Base-by-base conservation (phyloP, 2,329 filamentous ascomycete species). In the Exophiala lecanii-corni region DNA sequence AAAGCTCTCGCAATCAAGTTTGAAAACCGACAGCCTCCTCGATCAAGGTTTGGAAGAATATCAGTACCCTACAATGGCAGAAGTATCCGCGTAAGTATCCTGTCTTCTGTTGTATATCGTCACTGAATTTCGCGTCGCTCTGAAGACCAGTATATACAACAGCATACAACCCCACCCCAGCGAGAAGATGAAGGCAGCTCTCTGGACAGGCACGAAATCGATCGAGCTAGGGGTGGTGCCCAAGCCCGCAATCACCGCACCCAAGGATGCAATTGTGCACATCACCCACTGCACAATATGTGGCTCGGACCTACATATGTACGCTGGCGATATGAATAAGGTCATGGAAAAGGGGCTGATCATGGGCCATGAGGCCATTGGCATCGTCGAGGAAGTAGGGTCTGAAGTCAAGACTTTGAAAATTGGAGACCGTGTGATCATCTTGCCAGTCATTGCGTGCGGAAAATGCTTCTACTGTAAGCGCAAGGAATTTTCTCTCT, bases 211-310 rank as follows among this genome's bases (percentile, higher is more conserved):
- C 42, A 58, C 57, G 10, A 59, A 53, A n/a, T 34, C 28, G 1
- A 51, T 62, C 16, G 19, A 66, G 43, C 40, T 64, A 50, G 39
- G 57, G 55, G 30, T 59, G 45, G 49, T 63, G 41, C 63, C 58
- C 50, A 64, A 59, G 41, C 61, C 61, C 3, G 57, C 43, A 35
- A 53, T 63, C 42, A 63, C 60, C 5, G 60, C 58, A 9, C 55
- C 56, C 2, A 50, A 50, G 42, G 61, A 64, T 44, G 61, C 58
- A 37, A 62, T 64, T 19, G 55, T 64, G 6, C 55, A 54, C 35
- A 51, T 64, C 31, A 63, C 61, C 0, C 60, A 63, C 42, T 58
- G 54, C 37, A 57, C 56, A 9, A 63, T 64, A 39, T 61, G 58
- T 38, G 58, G 62, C 19, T 59, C 60, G 1, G 60, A 64, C 37